A percentile compares a stretch with the other conserved stretches of the same genome.
These are phyloP conservation scores for Furcasterigmium furcatum DNA, from an alignment of 2,329 filamentous ascomycete species.

Conservation along the genomic window DNA sequence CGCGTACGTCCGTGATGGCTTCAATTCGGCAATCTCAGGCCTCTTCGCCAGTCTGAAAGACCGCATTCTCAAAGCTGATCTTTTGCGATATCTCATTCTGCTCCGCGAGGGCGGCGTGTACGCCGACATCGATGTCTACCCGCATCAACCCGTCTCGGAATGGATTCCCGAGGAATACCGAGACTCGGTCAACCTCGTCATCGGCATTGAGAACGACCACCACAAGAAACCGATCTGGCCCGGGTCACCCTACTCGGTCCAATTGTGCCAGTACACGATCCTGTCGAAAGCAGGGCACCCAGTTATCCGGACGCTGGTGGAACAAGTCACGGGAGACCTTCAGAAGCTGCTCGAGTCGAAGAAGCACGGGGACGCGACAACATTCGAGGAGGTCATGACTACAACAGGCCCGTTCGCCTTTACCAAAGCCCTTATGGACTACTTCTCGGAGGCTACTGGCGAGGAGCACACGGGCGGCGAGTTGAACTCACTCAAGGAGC, in stretches of 20 bases:
- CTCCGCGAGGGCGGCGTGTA: conserved; percentile 71
- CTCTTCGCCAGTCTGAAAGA: conserved; percentile 45
- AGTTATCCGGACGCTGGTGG: conserved; percentile 62
- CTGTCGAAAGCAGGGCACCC: conserved; percentile 71
- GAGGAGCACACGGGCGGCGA: conserved; percentile 23
- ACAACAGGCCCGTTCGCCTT: conserved; percentile 26
- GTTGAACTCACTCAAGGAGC: conserved; percentile 20
- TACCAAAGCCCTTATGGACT: conserved; percentile 24
- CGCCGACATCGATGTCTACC: conserved; percentile 64
- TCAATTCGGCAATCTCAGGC: conserved; percentile 55
- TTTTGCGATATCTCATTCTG: conserved; percentile 59
- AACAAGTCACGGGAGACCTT: conserved; percentile 50
- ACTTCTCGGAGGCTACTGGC: conserved; percentile 19
- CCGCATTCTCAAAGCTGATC: conserved; percentile 54
- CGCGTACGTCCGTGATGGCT: conserved; percentile 55
- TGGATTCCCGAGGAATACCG: conserved; percentile 65
- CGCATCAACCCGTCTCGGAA: conserved; percentile 60
- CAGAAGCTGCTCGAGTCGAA: conserved; percentile 14
- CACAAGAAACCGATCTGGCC: conserved; percentile 35
- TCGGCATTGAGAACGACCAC: conserved; percentile 68
- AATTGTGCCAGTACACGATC: conserved; percentile 75
- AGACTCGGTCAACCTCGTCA: conserved; percentile 59
- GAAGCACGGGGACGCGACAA: conserved; percentile 8
- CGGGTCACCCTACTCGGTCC: conserved; percentile 65
- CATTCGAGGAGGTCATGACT: conserved; percentile 25